Evolutionary conservation across 345 rosid species (phyloP).

Genomic region (Corymbia maculata): DNA sequence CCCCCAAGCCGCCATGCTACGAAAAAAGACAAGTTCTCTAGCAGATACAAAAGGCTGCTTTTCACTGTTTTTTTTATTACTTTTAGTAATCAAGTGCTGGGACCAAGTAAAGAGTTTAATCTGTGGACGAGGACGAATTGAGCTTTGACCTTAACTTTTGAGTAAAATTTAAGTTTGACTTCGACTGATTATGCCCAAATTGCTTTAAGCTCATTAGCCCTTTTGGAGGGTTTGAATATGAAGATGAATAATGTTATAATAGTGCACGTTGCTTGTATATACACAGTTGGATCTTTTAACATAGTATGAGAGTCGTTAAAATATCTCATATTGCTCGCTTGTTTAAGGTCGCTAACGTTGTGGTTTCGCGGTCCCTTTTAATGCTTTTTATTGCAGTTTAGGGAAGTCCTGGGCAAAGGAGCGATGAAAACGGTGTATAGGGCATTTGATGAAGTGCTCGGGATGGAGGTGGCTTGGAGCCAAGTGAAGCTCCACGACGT

Average conservation of each 20-base stretch:
- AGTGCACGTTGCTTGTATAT: accelerated
- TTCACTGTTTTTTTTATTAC: neutral
- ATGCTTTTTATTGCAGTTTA: constrained; percentile 29
- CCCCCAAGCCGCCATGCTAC: neutral
- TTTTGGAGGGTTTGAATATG: neutral
- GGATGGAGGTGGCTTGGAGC: constrained; percentile 98
- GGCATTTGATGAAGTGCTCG: constrained; percentile 78
- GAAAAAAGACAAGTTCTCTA: neutral
- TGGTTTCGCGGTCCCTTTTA: neutral
- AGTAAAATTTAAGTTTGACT: neutral
- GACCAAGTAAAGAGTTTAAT: neutral
- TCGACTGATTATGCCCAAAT: neutral
- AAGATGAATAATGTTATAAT: neutral
- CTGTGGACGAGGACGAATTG: neutral
- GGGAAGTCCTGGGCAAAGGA: constrained; percentile 83
- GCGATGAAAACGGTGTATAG: constrained; percentile 93
- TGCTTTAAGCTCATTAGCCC: neutral
- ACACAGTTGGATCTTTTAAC: neutral
- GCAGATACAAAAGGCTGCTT: neutral
- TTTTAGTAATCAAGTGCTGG: neutral
- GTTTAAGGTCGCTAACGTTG: neutral
- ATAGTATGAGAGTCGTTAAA: neutral
- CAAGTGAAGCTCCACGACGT: constrained; percentile 69
- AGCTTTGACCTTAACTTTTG: neutral
- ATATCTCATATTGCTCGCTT: neutral